A percentile compares a stretch with the other conserved stretches of the same genome.
Conservation (phyloP, 78 protist species). For the Cavenderia fasciculata region DNA sequence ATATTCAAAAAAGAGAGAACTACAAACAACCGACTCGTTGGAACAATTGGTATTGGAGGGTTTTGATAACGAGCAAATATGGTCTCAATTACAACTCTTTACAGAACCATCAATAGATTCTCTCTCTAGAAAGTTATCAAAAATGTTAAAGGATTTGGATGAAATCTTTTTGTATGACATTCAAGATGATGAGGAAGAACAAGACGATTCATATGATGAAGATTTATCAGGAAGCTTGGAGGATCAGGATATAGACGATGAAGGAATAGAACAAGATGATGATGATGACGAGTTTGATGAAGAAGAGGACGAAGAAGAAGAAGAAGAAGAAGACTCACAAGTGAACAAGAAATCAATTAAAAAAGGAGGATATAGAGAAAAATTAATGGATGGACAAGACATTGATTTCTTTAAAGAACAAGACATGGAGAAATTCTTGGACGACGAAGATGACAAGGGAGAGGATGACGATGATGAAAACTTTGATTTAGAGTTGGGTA, state of each 20-base stretch:
- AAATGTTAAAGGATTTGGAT: background rate
- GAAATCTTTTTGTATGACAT: background rate
- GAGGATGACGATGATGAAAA: constrained; percentile 54
- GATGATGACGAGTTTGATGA: constrained; percentile 51
- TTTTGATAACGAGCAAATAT: constrained; percentile 82
- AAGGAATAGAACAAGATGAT: constrained; percentile 16
- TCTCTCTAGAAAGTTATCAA: background rate
- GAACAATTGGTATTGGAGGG: constrained; percentile 34
- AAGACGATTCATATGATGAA: background rate
- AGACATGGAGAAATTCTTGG: constrained; percentile 63
- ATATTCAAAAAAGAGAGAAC: constrained; percentile 48
- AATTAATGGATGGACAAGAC: background rate
- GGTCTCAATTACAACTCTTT: constrained; percentile 75
- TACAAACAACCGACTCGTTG: constrained; percentile 6
- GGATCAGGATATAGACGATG: constrained; percentile 31
- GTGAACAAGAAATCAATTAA: background rate
- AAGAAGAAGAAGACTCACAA: constrained; percentile 5
- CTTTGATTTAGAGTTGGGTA: constrained; percentile 38
- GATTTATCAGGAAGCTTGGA: background rate
- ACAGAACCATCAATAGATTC: constrained; percentile 53
- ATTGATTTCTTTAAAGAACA: constrained; percentile 44
- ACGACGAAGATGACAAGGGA: constrained; percentile 68
- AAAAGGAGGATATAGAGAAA: background rate
- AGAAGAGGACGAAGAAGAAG: constrained; percentile 24
- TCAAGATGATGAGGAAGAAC: constrained; percentile 6